phyloP scores from a whole-genome alignment of 345 rosid genomes.

The Passiflora organensis region DNA sequence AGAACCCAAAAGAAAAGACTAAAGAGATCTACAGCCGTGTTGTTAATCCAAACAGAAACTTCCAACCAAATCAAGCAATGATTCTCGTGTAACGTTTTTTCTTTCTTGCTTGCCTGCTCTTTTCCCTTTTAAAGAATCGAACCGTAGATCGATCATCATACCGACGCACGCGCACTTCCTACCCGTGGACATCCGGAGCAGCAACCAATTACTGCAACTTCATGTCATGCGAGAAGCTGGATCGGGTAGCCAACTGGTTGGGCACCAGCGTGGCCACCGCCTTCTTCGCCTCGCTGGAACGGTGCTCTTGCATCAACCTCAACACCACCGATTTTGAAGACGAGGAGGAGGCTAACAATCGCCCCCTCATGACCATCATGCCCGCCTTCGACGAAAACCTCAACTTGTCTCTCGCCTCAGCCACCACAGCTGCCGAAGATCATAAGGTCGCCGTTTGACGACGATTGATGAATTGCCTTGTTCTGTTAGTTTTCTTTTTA shows the following conservation, averaged over 20 bases:
- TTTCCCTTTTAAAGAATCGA: too few species aligned
- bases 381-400: conserved; percentile 16
- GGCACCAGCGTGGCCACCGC: conserved; percentile 58
- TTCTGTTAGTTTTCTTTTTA: too few species aligned
- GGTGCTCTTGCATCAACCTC: conserved; percentile 70
- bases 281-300: conserved; percentile 62
- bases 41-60: too few species aligned
- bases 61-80: too few species aligned
- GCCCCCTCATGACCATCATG: conserved; percentile 46
- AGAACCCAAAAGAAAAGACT: not conserved
- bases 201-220: conserved; percentile 32
- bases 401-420: conserved; percentile 9
- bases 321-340: conserved; percentile 50
- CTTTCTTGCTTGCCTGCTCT: too few species aligned
- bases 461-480: not conserved
- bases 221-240: conserved; percentile 57
- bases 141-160: too few species aligned
- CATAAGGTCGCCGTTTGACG: conserved; percentile 18
- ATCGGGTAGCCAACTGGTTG: conserved; percentile 56
- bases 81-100: too few species aligned
- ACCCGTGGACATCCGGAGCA: not conserved
- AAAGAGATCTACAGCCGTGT: too few species aligned
- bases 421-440: conserved; percentile 13
- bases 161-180: too few species aligned
- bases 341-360: conserved; percentile 49